Evolutionary conservation across 108 stramenopile genomes (phyloP), one percentile per base, ranked within the genome.

Genomic region (Cylindrotheca fusiformis): DNA sequence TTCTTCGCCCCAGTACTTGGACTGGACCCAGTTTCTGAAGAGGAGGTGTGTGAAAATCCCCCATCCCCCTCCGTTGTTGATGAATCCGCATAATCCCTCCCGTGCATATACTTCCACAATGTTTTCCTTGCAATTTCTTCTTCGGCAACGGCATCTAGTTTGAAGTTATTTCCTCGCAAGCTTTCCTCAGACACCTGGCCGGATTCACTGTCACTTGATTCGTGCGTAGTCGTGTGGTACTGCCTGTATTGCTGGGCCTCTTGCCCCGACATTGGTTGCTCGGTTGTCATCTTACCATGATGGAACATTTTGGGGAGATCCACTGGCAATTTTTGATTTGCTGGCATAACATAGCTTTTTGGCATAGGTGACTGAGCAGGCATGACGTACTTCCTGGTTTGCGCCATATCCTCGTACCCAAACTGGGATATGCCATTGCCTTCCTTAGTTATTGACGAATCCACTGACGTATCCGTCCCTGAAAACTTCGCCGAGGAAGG

Each of bases 281-380:
- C 36, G n/a, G n/a, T n/a, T n/a, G n/a, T n/a, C n/a, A n/a, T n/a
- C n/a, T n/a, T n/a, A n/a, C n/a, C n/a, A n/a, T n/a, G n/a, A n/a
- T n/a, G n/a, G n/a, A n/a, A n/a, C n/a, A n/a, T n/a, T n/a, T n/a
- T n/a, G n/a, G n/a, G n/a, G n/a, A n/a, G n/a, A n/a, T n/a, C n/a
- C n/a, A n/a, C n/a, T n/a, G n/a, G n/a, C n/a, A n/a, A n/a, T n/a
- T n/a, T n/a, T n/a, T n/a, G n/a, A 29, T 49, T 28, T n/a, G 30
- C n/a, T 36, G 63, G 63, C 49, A 52, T 51, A 21, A 63, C 63
- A n/a, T 61, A 50, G n/a, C n/a, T n/a, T n/a, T n/a, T n/a, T 14
- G 36, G 36, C 14, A 41, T 41, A 41, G 36, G 36, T 10, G 36
- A 41, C 14, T 41, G 36, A 6, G 10, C 36, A 14, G 36, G 36